Conservation (phyloP, 2,329 filamentous ascomycete genomes). For the Ophiosphaerella narmari region DNA sequence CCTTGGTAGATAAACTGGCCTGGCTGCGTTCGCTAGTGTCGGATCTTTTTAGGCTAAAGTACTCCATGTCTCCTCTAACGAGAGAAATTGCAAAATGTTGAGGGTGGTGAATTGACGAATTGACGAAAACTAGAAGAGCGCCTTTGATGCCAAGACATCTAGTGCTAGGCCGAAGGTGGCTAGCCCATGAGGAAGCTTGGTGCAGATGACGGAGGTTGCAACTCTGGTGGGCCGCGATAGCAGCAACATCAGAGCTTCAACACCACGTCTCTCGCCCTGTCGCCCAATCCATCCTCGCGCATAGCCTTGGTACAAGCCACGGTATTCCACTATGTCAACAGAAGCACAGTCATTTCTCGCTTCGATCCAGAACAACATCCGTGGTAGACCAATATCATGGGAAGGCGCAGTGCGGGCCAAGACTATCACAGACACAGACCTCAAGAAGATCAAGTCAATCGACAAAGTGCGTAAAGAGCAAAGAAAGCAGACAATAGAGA, state of each 20-base stretch:
- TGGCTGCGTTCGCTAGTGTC: slow-evolving; percentile 59
- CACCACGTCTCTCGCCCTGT: slow-evolving; percentile 5
- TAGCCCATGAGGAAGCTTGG: slow-evolving; percentile 14
- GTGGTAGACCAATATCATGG: slow-evolving; percentile 94
- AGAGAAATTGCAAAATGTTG: neutral
- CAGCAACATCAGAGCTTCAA: slow-evolving; percentile 34
- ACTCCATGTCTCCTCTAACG: slow-evolving; percentile 32
- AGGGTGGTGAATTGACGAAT: slow-evolving; percentile 2
- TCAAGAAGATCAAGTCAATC: slow-evolving; percentile 93
- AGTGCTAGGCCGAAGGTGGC: neutral
- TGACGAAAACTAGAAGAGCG: slow-evolving; percentile 28
- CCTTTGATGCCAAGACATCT: slow-evolving; percentile 34
- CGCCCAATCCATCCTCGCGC: neutral
- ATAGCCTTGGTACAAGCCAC: neutral
- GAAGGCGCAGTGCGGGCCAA: slow-evolving; percentile 92
- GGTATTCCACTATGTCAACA: slow-evolving; percentile 71
- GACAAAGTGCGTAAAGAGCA: slow-evolving; percentile 96
- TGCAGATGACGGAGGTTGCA: slow-evolving; percentile 40
- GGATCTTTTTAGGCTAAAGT: slow-evolving; percentile 63
- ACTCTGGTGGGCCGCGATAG: slow-evolving; percentile 37
- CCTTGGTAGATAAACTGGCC: slow-evolving; percentile 87
- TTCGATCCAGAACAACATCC: slow-evolving; percentile 95
- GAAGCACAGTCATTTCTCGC: slow-evolving; percentile 86
- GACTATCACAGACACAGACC: slow-evolving; percentile 90
- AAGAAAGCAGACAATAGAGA: slow-evolving; percentile 79